Evolutionary conservation across 495 filamentous ascomycete species (phyloP), one percentile per base, ranked within the genome.

Genomic region (Penicillium nucicola): DNA sequence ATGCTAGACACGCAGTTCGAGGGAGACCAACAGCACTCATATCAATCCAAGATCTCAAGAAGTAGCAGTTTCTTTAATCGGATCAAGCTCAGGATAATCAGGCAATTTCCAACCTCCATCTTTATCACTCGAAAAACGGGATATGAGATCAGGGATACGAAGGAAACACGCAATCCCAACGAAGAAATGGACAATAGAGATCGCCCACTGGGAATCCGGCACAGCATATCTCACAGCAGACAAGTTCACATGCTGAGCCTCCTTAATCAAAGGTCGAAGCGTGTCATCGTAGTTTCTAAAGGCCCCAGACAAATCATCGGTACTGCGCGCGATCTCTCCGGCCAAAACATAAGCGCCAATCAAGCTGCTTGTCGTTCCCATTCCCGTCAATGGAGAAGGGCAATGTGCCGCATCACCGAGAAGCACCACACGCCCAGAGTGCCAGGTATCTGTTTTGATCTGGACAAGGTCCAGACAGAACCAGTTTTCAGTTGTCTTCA

Each of bases 391-490:
- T 0, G 72, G 67, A 14, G 71, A 68, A 5, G 78, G 69, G 50
- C 77, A 79, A 43, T 80, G 70, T 4, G 67, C 82, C 2, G 82
- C 76, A 59, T 85, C 82, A 1, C 79, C 82, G 10, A 84, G 34
- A 9, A 83, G 66, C 1, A 75, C 74, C 1, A 81, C 70, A 3
- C 78, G 65, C 5, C 76, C 77, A 5, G 66, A 66, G 11, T 60
- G 70, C 74, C 74, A 83, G 5, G 57, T 57, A 15, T 72, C 48
- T 18, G 71, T 54, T 31, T 69, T 68, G 7, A 82, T 66, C 36
- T 77, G 74, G 0, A 70, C 50, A 3, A 59, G 44, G 22, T 65
- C 59, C 22, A 77, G 61, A 42, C 64, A 68, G 53, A 81, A 82
- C 49, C 81, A 80, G 49, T 83, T 74, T 2, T 75, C 52, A 0